phyloP scores from a whole-genome alignment of 2,329 filamentous ascomycete species.

The Diaporthe citrichinensis region DNA sequence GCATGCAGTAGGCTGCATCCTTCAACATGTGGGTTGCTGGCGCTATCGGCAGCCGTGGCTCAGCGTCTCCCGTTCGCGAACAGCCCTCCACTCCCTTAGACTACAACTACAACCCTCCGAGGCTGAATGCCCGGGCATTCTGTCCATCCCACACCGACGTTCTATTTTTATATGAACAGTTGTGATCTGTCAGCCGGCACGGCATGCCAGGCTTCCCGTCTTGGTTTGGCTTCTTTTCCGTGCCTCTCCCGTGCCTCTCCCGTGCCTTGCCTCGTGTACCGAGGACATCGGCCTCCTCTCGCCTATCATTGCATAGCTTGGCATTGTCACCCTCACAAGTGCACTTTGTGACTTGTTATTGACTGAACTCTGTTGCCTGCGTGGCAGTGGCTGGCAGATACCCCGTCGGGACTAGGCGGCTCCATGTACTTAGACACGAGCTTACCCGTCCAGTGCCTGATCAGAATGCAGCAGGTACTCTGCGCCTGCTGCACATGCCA shows the following conservation, averaged over 20 bases:
- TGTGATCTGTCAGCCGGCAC: conserved; percentile 25
- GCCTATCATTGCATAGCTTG: background rate
- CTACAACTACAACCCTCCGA: background rate
- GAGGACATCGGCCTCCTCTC: background rate
- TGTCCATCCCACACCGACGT: conserved; percentile 20
- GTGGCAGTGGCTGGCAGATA: background rate
- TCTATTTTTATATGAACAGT: conserved; percentile 16
- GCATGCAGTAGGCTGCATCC: conserved; percentile 26
- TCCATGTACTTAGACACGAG: background rate
- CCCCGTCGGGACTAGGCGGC: background rate
- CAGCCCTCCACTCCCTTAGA: background rate
- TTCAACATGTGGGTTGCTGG: conserved; percentile 1
- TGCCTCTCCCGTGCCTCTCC: background rate
- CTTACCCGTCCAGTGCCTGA: background rate
- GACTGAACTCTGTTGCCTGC: conserved; percentile 6
- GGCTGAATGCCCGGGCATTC: conserved; percentile 22
- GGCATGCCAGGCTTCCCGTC: conserved; percentile 22
- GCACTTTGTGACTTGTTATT: conserved; percentile 7
- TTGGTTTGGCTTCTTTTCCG: conserved; percentile 18
- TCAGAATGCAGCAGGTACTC: background rate
- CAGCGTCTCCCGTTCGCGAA: background rate
- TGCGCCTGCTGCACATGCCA: background rate
- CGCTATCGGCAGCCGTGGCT: conserved; percentile 10
- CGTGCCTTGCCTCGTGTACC: background rate
- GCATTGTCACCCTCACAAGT: background rate